phyloP scores from a whole-genome alignment of 208 protist genomes.

The Acanthamoeba castellanii region DNA sequence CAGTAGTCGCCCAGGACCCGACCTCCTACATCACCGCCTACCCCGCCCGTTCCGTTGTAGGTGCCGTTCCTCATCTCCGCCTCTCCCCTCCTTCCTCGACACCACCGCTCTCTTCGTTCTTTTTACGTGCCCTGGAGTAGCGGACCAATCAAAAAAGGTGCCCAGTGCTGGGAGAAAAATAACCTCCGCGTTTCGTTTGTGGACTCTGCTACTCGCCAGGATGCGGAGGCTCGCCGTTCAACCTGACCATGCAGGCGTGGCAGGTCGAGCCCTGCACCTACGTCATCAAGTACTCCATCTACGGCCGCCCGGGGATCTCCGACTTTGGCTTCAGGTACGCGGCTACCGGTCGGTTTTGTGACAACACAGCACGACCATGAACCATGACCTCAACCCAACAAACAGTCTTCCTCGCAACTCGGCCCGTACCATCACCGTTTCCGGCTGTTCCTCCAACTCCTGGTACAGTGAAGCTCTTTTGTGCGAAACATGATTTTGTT shows the following conservation, averaged over 20 bases:
- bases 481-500: no score
- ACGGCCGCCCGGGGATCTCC: background rate
- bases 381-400: no score
- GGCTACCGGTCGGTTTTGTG: no score
- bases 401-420: background rate
- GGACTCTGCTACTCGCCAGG: background rate
- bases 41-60: background rate
- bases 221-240: background rate
- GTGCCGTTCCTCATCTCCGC: no score
- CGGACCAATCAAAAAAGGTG: no score
- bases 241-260: constrained; percentile 3
- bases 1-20: background rate
- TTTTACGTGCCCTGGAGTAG: no score
- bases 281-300: constrained; percentile 4
- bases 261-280: background rate
- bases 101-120: no score
- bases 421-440: background rate
- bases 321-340: constrained; percentile 23
- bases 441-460: background rate
- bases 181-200: no score
- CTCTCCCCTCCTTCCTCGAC: no score
- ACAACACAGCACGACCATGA: no score
- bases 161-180: no score
- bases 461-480: background rate
- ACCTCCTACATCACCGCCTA: background rate